Evolutionary conservation across 2,329 filamentous ascomycete species (phyloP).

Genomic region (Coniochaeta prunicola): DNA sequence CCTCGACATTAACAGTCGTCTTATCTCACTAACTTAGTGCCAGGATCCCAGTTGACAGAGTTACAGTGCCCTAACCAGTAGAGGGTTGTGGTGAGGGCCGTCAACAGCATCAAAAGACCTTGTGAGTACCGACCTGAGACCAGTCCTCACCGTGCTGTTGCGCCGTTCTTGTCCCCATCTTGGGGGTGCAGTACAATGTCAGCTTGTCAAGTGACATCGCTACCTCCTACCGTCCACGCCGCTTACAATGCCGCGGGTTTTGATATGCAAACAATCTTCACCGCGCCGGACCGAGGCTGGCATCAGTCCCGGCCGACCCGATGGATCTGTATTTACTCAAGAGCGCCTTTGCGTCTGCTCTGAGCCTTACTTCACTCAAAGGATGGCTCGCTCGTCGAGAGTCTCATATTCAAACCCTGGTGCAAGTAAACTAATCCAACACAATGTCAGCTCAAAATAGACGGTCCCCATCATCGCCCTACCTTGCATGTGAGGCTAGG

Average conservation of each 20-base stretch:
- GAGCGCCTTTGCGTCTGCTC: background rate
- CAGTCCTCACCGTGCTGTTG: background rate
- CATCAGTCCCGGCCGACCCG: background rate
- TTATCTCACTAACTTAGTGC: background rate
- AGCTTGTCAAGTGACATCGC: background rate
- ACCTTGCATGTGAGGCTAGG: background rate
- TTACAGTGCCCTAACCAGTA: background rate
- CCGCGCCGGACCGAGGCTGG: background rate
- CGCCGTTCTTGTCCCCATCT: background rate
- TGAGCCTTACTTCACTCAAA: background rate
- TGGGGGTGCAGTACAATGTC: background rate
- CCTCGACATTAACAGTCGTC: background rate
- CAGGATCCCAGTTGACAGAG: background rate
- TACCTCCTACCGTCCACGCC: background rate
- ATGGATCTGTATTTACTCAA: background rate
- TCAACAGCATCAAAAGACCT: background rate
- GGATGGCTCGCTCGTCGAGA: background rate
- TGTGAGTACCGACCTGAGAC: background rate
- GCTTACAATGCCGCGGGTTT: background rate
- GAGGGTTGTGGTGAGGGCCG: background rate
- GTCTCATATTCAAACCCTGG: background rate
- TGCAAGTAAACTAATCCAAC: background rate
- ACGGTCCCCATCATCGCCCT: background rate
- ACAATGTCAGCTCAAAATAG: background rate
- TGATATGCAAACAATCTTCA: background rate